A percentile compares a stretch with the other conserved stretches of the same genome.
Conservation (phyloP, 2,329 filamentous ascomycete species). For the Calonectria pauciramosa region DNA sequence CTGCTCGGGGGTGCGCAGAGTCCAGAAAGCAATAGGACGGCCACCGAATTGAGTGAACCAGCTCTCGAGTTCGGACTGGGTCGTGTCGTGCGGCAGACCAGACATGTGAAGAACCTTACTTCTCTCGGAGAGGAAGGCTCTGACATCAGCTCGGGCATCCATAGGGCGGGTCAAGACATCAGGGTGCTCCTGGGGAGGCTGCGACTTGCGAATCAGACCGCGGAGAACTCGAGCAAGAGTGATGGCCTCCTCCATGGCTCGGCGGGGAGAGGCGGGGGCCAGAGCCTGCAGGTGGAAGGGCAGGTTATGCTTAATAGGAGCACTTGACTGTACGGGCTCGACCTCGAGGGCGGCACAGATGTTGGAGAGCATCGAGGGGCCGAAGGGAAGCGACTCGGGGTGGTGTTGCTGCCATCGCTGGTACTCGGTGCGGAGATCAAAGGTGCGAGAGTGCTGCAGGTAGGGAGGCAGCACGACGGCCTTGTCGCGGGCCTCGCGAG, state of each 20-base stretch:
- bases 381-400: constrained; percentile 96
- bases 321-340: constrained; percentile 96
- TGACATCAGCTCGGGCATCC: constrained; percentile 96
- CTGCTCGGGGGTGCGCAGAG: constrained; percentile 95
- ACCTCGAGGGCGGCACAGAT: constrained; percentile 99
- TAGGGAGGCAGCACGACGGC: constrained; percentile 96
- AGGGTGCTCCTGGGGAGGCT: constrained; percentile 91
- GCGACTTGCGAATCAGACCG: constrained; percentile 95
- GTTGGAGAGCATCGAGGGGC: constrained; percentile 94
- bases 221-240: constrained; percentile 93
- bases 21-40: constrained; percentile 99
- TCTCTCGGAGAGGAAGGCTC: constrained; percentile 94
- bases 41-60: constrained; percentile 99
- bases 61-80: constrained; percentile 97
- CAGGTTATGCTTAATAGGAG: constrained; percentile 98
- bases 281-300: constrained; percentile 98
- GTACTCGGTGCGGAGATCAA: constrained; percentile 97
- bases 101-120: constrained; percentile 99
- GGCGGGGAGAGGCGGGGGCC: constrained; percentile 92
- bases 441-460: constrained; percentile 96
- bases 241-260: constrained; percentile 97
- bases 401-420: constrained; percentile 99
- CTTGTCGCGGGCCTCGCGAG: constrained; percentile 97
- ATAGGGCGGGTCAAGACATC: constrained; percentile 96
- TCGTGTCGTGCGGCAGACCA: constrained; percentile 96